Evolutionary conservation across 2,329 filamentous ascomycete genomes (phyloP).

Genomic region (Colletotrichum phormii): DNA sequence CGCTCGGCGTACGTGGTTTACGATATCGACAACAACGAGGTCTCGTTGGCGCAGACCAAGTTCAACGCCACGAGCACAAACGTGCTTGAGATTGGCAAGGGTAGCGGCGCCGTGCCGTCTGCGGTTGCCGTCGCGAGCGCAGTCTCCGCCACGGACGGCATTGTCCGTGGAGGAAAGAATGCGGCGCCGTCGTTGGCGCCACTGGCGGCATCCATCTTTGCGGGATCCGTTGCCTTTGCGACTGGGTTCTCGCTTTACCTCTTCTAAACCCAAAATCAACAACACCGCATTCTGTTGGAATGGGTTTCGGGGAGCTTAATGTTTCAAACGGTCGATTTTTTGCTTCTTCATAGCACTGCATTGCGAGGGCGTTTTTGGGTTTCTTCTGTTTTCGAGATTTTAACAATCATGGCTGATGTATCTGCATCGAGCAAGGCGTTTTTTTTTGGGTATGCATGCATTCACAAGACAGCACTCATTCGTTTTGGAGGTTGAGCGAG

Average conservation of each 20-base stretch:
- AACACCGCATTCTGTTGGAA: not conserved
- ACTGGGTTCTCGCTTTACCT: slow-evolving; percentile 13
- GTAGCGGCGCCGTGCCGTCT: slow-evolving; percentile 62
- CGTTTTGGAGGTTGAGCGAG: slow-evolving; percentile 6
- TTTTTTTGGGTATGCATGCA: too few relatives aligned
- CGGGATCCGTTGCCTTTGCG: slow-evolving; percentile 9
- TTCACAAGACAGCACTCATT: slow-evolving; percentile 18
- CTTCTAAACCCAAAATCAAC: not conserved
- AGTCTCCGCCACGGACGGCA: slow-evolving; percentile 60
- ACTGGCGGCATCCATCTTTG: slow-evolving; percentile 22
- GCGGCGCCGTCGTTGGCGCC: slow-evolving; percentile 26
- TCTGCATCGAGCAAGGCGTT: slow-evolving; percentile 32
- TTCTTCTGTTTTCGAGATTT: not conserved
- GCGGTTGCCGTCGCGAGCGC: slow-evolving; percentile 62
- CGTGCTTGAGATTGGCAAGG: slow-evolving; percentile 66
- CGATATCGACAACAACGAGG: slow-evolving; percentile 77
- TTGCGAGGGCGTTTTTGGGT: slow-evolving; percentile 28
- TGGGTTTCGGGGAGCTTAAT: not conserved
- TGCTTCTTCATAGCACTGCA: slow-evolving; percentile 15
- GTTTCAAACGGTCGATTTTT: not conserved
- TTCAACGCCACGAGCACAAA: slow-evolving; percentile 66
- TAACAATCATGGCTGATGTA: not conserved
- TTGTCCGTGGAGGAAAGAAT: slow-evolving; percentile 40
- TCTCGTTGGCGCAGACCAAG: slow-evolving; percentile 76
- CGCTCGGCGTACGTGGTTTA: slow-evolving; percentile 82